Evolutionary conservation across 192 early-diverging fungal species (phyloP).

Genomic region (Coemansia biformis): DNA sequence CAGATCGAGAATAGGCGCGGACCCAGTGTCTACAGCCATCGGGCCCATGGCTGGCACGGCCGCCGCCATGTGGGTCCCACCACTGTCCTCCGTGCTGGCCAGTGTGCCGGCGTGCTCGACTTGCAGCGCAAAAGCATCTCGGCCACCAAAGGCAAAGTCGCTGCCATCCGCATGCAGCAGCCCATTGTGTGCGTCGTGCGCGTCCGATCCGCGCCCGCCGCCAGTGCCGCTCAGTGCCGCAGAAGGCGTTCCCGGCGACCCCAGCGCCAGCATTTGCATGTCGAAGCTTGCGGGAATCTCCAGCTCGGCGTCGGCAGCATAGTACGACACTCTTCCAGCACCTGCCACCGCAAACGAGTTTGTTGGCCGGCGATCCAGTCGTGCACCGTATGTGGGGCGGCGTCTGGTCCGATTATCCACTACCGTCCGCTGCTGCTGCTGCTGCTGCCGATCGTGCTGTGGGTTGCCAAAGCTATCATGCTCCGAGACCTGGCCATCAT

Average conservation of each 20-base stretch:
- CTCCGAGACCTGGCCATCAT: background rate
- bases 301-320: constrained; percentile 21
- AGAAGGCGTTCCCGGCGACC: background rate
- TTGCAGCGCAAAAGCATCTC: too few species aligned
- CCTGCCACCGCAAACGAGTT: background rate
- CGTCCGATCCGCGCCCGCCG: too few species aligned
- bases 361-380: constrained; percentile 19
- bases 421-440: background rate
- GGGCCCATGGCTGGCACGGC: background rate
- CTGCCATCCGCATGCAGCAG: too few species aligned
- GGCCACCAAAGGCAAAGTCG: too few species aligned
- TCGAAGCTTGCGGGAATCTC: constrained; percentile 43
- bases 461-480: too few species aligned
- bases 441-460: background rate
- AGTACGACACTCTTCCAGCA: constrained; percentile 17
- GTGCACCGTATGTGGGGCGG: constrained; percentile 21
- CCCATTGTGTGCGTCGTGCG: too few species aligned
- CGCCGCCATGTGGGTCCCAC: background rate
- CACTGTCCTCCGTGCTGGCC: background rate
- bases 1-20: background rate
- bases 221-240: background rate
- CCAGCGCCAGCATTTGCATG: constrained; percentile 7
- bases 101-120: background rate
- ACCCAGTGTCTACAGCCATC: background rate
- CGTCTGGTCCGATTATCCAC: constrained; percentile 6